Percentiles rank a stretch among this genome's conserved stretches.
These are phyloP conservation scores for Fraxinus platypoda DNA, from an alignment of 305 asterid genomes.

Conservation along the genomic window DNA sequence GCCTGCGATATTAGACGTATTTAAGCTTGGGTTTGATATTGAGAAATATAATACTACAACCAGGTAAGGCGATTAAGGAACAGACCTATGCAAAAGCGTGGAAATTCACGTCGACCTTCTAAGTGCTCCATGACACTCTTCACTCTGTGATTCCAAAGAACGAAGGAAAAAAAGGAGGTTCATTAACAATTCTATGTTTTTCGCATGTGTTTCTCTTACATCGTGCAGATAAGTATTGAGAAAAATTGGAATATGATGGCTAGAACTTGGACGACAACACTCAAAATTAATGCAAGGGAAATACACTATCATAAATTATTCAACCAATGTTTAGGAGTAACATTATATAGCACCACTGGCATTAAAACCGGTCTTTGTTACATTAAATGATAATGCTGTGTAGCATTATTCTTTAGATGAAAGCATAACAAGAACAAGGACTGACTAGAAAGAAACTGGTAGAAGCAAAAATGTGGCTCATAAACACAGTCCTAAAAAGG, in stretches of 20 bases:
- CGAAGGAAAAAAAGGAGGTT: neutral
- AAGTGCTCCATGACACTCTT: conserved; percentile 87
- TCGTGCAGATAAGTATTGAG: neutral
- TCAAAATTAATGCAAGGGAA: conserved; percentile 10
- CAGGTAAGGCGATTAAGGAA: conserved; percentile 16
- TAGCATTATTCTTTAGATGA: neutral
- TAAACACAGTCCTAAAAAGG: neutral
- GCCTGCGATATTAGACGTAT: conserved; percentile 39
- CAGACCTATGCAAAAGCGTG: conserved; percentile 88
- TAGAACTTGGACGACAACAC: neutral
- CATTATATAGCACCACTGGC: neutral
- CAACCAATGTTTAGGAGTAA: neutral
- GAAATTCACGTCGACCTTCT: conserved; percentile 79
- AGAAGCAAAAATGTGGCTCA: neutral
- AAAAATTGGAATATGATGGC: neutral
- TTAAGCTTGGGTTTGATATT: conserved; percentile 7
- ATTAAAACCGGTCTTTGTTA: neutral
- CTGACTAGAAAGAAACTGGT: neutral
- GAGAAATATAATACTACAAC: neutral
- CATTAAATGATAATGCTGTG: neutral
- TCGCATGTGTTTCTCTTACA: neutral
- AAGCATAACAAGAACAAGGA: neutral
- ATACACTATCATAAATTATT: neutral
- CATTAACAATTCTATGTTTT: conserved; percentile 5
- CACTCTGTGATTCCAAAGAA: conserved; percentile 46